Evolutionary conservation across 2,329 filamentous ascomycete species (phyloP).

Genomic region (Sporothrix brasiliensis): DNA sequence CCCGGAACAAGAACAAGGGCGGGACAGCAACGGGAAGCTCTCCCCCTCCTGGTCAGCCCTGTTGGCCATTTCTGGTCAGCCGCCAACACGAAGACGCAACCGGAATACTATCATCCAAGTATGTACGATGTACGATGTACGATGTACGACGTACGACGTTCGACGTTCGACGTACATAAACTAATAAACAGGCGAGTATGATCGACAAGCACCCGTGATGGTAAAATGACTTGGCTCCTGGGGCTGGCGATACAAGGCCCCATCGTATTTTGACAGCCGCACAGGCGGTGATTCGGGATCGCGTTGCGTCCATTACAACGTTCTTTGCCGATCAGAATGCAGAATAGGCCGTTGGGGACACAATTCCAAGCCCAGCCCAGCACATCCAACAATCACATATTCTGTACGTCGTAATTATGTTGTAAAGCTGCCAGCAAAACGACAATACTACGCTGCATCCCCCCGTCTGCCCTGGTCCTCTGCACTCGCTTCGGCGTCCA

Average conservation of each 20-base stretch:
- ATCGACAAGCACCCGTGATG: background rate
- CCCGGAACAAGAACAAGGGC: background rate
- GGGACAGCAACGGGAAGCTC: too few species aligned
- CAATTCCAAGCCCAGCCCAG: background rate
- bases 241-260: background rate
- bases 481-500: too few species aligned
- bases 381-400: background rate
- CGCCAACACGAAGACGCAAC: background rate
- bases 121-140: background rate
- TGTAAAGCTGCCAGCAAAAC: background rate
- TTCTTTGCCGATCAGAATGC: conserved; percentile 12
- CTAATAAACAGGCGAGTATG: conserved; percentile 1
- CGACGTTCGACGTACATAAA: too few species aligned
- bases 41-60: background rate
- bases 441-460: background rate
- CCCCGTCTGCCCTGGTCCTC: background rate
- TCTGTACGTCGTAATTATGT: too few species aligned
- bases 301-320: background rate
- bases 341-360: background rate
- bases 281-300: background rate
- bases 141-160: background rate
- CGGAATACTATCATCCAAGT: too few species aligned
- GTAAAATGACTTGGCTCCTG: background rate
- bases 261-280: background rate
- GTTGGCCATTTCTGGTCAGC: background rate